phyloP scores from a whole-genome alignment of 139 green algal species.

The Tetratostichococcus sp. region DNA sequence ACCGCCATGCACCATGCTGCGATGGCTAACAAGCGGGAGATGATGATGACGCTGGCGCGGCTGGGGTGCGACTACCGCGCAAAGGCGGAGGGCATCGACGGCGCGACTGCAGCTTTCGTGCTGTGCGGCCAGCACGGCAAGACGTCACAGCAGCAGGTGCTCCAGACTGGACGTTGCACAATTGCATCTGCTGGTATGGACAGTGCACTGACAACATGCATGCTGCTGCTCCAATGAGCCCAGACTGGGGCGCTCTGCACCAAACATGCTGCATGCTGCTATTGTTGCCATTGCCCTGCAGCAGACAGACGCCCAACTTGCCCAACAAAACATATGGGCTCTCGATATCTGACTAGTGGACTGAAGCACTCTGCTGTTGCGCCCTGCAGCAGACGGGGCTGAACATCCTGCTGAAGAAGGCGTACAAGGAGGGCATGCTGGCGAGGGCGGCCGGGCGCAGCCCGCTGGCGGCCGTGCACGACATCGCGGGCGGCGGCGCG shows the following conservation, averaged over 20 bases:
- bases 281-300: too few species aligned
- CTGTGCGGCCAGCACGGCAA: slow-evolving; percentile 61
- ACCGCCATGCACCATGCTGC: slow-evolving; percentile 66
- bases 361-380: too few species aligned
- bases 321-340: too few species aligned
- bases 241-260: too few species aligned
- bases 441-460: slow-evolving; percentile 15
- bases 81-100: slow-evolving; percentile 55
- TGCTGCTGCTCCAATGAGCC: too few species aligned
- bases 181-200: too few species aligned
- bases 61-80: slow-evolving; percentile 61
- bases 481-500: not conserved
- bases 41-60: slow-evolving; percentile 57
- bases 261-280: too few species aligned
- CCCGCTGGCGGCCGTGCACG: too few species aligned
- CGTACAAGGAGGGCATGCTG: slow-evolving; percentile 35
- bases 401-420: slow-evolving; percentile 34
- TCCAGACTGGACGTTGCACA: too few species aligned
- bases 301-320: too few species aligned
- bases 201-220: too few species aligned
- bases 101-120: slow-evolving; percentile 55
- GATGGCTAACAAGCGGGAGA: slow-evolving; percentile 70
- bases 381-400: not conserved
- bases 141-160: slow-evolving; percentile 48
- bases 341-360: too few species aligned